These are phyloP conservation scores for Candida boleticola DNA, from an alignment of 805 yeast genomes.

Conservation along the genomic window DNA sequence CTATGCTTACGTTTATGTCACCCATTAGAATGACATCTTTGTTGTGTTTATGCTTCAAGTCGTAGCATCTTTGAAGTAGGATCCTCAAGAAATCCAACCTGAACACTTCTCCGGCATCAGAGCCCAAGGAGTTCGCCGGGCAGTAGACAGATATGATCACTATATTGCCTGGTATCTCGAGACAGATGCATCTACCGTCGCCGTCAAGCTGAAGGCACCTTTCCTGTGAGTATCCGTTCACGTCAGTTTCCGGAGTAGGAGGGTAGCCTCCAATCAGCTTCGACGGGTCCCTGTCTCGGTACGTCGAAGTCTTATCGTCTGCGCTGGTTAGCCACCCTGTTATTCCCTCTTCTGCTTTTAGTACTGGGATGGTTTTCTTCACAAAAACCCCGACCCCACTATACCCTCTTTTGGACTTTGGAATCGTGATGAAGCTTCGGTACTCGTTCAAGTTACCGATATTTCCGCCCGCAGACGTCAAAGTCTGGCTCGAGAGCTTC, in stretches of 20 bases:
- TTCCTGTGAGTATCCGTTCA: slow-evolving; percentile 18
- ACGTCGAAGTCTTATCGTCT: background rate
- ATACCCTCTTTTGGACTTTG: slow-evolving; percentile 72
- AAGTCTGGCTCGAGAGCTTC: slow-evolving; percentile 44
- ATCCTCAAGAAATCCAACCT: slow-evolving; percentile 57
- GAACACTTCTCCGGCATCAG: slow-evolving; percentile 63
- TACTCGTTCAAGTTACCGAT: slow-evolving; percentile 57
- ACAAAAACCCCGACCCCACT: slow-evolving; percentile 89
- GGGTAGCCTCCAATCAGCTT: slow-evolving; percentile 72
- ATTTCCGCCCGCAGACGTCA: slow-evolving; percentile 28
- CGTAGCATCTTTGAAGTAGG: slow-evolving; percentile 60
- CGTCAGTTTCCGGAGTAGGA: slow-evolving; percentile 28
- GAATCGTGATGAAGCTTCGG: slow-evolving; percentile 66
- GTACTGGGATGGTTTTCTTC: slow-evolving; percentile 48
- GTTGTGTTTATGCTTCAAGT: slow-evolving; percentile 47
- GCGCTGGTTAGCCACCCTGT: slow-evolving; percentile 56
- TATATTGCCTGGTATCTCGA: slow-evolving; percentile 64
- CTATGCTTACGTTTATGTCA: slow-evolving; percentile 80
- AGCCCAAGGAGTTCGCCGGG: slow-evolving; percentile 82
- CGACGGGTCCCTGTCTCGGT: slow-evolving; percentile 16
- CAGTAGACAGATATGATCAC: slow-evolving; percentile 75
- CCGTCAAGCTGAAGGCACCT: slow-evolving; percentile 51
- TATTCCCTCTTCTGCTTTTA: slow-evolving; percentile 87
- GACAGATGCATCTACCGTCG: slow-evolving; percentile 80
- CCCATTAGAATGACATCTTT: slow-evolving; percentile 82